phyloP scores from a whole-genome alignment of 495 filamentous ascomycete species.

The Penicillium silybi region DNA sequence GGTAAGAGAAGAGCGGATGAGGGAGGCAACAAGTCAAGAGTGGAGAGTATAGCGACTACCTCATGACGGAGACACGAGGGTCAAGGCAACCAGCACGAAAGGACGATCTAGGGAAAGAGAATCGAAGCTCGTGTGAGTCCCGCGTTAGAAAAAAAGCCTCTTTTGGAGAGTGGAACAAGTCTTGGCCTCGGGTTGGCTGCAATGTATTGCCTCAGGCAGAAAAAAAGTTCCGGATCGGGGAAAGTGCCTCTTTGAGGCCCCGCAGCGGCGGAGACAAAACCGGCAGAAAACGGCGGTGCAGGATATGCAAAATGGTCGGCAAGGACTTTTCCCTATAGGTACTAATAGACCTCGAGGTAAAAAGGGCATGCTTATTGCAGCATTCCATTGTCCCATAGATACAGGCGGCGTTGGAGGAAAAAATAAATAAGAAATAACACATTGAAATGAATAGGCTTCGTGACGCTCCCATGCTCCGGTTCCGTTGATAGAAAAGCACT shows the following conservation, averaged over 20 bases:
- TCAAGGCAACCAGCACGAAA: conserved; percentile 12
- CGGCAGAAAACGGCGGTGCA: conserved; percentile 5
- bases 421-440: conserved; percentile 1
- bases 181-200: conserved; percentile 21
- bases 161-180: conserved; percentile 27
- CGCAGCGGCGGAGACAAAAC: conserved; percentile 10
- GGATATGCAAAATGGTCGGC: conserved; percentile 3
- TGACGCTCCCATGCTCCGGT: conserved; percentile 3
- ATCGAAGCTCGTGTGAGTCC: conserved; percentile 32
- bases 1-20: conserved; percentile 13
- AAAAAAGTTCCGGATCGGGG: conserved; percentile 26
- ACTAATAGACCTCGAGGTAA: not conserved
- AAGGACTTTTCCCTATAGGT: not conserved
- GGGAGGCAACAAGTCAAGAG: conserved; percentile 10
- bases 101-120: conserved; percentile 24
- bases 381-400: conserved; percentile 6
- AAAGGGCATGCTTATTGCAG: not conserved
- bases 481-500: conserved; percentile 11
- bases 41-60: conserved; percentile 30
- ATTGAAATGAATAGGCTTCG: conserved; percentile 1
- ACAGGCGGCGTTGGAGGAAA: not conserved
- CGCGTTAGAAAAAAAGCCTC: conserved; percentile 37
- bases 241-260: conserved; percentile 23
- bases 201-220: conserved; percentile 1
- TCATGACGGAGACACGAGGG: conserved; percentile 32